Base-by-base conservation (phyloP, 495 filamentous ascomycete species). In the Neurospora sp. region DNA sequence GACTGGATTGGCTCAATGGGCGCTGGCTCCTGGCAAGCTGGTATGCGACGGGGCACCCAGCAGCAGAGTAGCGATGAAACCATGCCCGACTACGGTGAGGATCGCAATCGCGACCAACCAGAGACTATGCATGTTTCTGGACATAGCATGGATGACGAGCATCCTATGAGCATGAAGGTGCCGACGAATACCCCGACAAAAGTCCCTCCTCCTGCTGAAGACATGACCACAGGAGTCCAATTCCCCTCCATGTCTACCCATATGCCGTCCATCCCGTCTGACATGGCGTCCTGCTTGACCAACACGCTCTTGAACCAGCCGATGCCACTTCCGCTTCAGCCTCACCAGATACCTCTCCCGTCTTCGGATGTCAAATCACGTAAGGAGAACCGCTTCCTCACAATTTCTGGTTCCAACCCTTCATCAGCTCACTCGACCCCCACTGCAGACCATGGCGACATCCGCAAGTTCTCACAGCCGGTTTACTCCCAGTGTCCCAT, bases 271-370 rank as follows among this genome's bases (percentile, higher is more conserved):
- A 59, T 85, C 19, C 79, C 81, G 1, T 69, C 79, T 5, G 79
- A 83, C 43, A 74, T 84, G n/a, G 79, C 81, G 19, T 78, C 81
- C 4, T 81, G 81, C 62, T 79, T 86, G 19, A 81, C 83, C 0
- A 78, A 84, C 42, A 84, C 84, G 21, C 78, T 86, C 21, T 73
- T 86, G 38, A 84, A 84, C 73, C 84, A 86, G 70, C 82, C 84
- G 8, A 74, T 81, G 19, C 80, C 82, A 2, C 74, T 83, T 21
- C 80, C 82, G 2, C 73, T 81, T 17, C 77, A 77, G 11, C 71
- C 75, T 19, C 77, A 80, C 38, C 74, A 69, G 31, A 74, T 80
- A 54, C 70, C 74, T 4, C 75, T 79, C 4, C 78, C 82, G 0
- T 75, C 80, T 28, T 74, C 80, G 37, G 82, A 85, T 69, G 39